phyloP scores from a whole-genome alignment of 306 rosid genomes.

The Trichosanthes cucumerina region DNA sequence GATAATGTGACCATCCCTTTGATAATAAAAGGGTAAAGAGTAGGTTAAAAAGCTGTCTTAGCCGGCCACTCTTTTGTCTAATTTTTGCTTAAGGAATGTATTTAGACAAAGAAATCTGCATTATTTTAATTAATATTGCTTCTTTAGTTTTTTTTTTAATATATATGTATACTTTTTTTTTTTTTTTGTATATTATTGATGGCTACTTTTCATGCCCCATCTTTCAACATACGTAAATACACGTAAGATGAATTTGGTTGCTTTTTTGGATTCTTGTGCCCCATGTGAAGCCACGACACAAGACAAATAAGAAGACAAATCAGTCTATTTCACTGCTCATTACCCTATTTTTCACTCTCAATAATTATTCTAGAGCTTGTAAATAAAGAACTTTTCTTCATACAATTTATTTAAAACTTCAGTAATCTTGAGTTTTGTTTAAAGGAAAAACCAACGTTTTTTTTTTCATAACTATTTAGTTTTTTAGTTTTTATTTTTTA shows the following conservation, averaged over 20 bases:
- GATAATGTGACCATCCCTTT: neutral
- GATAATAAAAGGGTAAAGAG: slow-evolving; percentile 26
- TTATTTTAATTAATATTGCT: slow-evolving; percentile 24
- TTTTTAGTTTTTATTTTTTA: no score
- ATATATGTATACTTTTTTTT: slow-evolving; percentile 14
- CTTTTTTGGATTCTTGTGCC: slow-evolving; percentile 23
- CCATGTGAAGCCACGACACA: slow-evolving; percentile 25
- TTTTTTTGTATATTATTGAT: slow-evolving; percentile 25
- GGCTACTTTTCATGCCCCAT: slow-evolving; percentile 23
- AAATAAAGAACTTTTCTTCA: neutral
- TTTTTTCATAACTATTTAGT: no score
- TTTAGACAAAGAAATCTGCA: slow-evolving; percentile 27
- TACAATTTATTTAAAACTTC: neutral
- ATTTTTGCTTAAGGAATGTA: slow-evolving; percentile 34
- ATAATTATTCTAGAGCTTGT: neutral
- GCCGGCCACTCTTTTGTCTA: slow-evolving; percentile 90
- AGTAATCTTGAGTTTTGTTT: neutral
- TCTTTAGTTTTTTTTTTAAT: slow-evolving; percentile 1
- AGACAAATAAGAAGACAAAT: slow-evolving; percentile 23
- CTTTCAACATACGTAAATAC: slow-evolving; percentile 20
- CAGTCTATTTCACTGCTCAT: slow-evolving; percentile 11
- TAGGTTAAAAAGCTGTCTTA: slow-evolving; percentile 76
- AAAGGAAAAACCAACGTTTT: neutral
- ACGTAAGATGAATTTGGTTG: slow-evolving; percentile 14
- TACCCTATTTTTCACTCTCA: neutral